Evolutionary conservation across 441 rosid species (phyloP).

Genomic region (Gossypium lobatum): DNA sequence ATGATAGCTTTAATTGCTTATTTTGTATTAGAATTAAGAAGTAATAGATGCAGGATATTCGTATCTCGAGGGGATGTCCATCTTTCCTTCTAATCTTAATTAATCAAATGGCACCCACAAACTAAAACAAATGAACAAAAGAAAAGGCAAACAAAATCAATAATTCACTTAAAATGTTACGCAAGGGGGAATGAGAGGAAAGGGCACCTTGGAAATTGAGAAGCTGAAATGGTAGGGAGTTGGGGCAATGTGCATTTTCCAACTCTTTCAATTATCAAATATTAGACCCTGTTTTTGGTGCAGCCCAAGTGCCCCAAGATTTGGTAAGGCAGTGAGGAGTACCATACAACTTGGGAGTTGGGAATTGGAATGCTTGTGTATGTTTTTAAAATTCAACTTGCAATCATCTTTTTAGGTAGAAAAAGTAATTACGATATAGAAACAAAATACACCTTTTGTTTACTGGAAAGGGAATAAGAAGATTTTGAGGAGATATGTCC

Average conservation of each 20-base stretch:
- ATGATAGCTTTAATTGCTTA: conserved; percentile 15
- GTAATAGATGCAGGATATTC: conserved; percentile 16
- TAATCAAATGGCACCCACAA: not conserved
- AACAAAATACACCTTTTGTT: not conserved
- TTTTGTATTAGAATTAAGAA: conserved; percentile 8
- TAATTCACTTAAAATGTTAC: too few species aligned
- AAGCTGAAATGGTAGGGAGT: too few species aligned
- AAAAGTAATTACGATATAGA: not conserved
- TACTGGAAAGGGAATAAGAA: not conserved
- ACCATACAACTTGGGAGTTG: too few species aligned
- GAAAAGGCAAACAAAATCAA: too few species aligned
- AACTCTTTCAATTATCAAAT: too few species aligned
- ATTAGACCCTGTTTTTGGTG: not conserved
- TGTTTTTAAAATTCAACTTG: too few species aligned
- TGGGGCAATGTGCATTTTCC: too few species aligned
- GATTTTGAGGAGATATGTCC: conserved; percentile 14
- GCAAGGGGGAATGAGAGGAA: too few species aligned
- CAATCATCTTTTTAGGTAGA: not conserved
- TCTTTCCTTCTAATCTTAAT: conserved; percentile 6
- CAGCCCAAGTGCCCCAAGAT: not conserved
- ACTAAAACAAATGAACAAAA: too few species aligned
- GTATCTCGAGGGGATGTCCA: conserved; percentile 13
- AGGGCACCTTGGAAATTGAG: too few species aligned
- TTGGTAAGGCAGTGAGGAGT: not conserved
- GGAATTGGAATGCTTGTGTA: too few species aligned